A percentile compares a stretch with the other conserved stretches of the same genome.
phyloP scores from a whole-genome alignment of 306 rosid species.

The Acacia acuminata region DNA sequence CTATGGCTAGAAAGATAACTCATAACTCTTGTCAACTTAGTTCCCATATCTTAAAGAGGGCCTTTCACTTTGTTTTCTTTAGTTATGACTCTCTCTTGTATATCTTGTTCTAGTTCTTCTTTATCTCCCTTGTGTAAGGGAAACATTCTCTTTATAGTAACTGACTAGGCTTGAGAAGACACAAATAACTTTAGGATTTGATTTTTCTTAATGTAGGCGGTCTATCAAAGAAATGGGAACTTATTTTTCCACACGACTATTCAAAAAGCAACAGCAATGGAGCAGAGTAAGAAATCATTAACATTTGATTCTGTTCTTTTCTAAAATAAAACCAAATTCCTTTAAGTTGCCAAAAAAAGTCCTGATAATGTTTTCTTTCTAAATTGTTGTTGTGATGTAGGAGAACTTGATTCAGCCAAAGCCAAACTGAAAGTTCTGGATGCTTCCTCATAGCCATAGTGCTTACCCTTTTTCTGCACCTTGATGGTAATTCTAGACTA shows the following conservation, averaged over 20 bases:
- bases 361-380: conserved; percentile 5
- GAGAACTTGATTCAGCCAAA: conserved; percentile 63
- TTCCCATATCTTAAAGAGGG: background rate
- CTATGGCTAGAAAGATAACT: background rate
- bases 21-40: background rate
- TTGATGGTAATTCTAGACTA: conserved; percentile 2
- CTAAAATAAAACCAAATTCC: background rate
- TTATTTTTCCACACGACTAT: conserved; percentile 64
- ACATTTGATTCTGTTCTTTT: conserved; percentile 4
- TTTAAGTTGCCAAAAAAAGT: background rate
- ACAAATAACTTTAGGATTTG: background rate
- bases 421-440: conserved; percentile 15
- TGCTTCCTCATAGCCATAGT: background rate
- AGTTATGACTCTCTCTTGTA: background rate
- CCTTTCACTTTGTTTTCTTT: background rate
- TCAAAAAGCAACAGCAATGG: conserved; percentile 58
- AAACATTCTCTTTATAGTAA: background rate
- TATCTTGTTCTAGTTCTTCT: background rate
- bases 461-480: background rate
- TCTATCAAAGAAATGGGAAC: conserved; percentile 71
- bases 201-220: conserved; percentile 43
- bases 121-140: background rate
- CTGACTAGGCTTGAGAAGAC: conserved; percentile 5
- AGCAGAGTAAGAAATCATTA: conserved; percentile 56
- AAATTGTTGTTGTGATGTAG: conserved; percentile 32